Evolutionary conservation across 2,329 filamentous ascomycete species (phyloP), one percentile per base, ranked within the genome.

Genomic region (Ambrosiella xylebori): DNA sequence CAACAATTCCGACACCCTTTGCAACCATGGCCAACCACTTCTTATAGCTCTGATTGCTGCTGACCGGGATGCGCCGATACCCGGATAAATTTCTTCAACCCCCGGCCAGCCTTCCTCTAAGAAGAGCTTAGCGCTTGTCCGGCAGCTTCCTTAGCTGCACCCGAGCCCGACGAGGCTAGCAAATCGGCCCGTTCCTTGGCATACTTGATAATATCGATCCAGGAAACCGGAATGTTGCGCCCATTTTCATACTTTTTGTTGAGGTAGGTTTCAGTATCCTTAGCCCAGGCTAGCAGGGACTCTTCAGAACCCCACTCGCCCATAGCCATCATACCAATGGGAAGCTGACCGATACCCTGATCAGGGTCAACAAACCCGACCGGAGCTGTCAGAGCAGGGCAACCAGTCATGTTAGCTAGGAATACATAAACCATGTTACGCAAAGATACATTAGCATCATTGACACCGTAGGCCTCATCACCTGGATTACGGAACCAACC

Each of bases 401-500:
- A 82, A 0, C 90, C 90, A 0, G 76, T 80, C 64, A 88, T 83
- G 69, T 96, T 96, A 6, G 89, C 85, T 40, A 95, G 70, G 78
- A 86, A 95, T 13, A 86, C 82, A 69, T 88, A 95, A 68, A 84
- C 80, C 88, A 95, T 95, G 66, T 80, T 86, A 35, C 78, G 74
- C n/a, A 95, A 72, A 13, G 80, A 82, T 61, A 71, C 74, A 66
- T 93, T 88, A 0, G 77, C 83, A 67, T 96, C 85, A 41, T 77
- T 83, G 63, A 88, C 73, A 1, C 90, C 90, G 65, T 89, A 82
- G n/a, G 72, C 72, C 13, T 81, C 72, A 45, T 86, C 82, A 7
- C 72, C 75, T 1, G 74, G 69, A 9, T 68, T 61, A 27, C 83
- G 80, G 47, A 79, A 78, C 85, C 86, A 94, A 9, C 89, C 89